Percentiles rank a stretch among this genome's conserved stretches.
phyloP scores from a whole-genome alignment of 2,329 filamentous ascomycete species.

The Microcyclospora tardicrescens region DNA sequence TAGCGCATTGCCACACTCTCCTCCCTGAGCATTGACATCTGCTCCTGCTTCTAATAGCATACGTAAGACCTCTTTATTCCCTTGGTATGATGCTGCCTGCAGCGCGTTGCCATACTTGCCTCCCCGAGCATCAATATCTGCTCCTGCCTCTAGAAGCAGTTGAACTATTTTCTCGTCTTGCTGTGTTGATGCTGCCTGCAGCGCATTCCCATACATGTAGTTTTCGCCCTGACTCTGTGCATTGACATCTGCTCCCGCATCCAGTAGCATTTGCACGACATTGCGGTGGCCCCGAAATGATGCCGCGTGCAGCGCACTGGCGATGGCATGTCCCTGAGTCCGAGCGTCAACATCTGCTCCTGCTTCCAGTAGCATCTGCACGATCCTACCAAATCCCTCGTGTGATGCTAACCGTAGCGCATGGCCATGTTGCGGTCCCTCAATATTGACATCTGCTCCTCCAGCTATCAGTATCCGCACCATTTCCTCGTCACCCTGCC shows the following conservation, averaged over 20 bases:
- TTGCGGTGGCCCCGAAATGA: slow-evolving; percentile 3
- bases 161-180: slow-evolving; percentile 3
- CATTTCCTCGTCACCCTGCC: slow-evolving; percentile 1
- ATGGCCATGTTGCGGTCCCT: slow-evolving; percentile 2
- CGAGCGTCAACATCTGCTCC: slow-evolving; percentile 9
- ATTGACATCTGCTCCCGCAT: slow-evolving; percentile 5
- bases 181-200: slow-evolving; percentile 4
- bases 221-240: slow-evolving; percentile 2
- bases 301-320: slow-evolving; percentile 7
- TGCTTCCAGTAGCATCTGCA: slow-evolving; percentile 6
- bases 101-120: slow-evolving; percentile 7
- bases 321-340: neutral
- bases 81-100: slow-evolving; percentile 5
- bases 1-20: slow-evolving; percentile 1
- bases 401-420: slow-evolving; percentile 4
- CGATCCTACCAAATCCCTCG: slow-evolving; percentile 2
- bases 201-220: slow-evolving; percentile 5
- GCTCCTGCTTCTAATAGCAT: slow-evolving; percentile 7
- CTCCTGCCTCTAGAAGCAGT: slow-evolving; percentile 5
- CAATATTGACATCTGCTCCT: slow-evolving; percentile 2
- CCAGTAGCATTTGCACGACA: slow-evolving; percentile 6
- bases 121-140: slow-evolving; percentile 5
- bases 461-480: slow-evolving; percentile 2
- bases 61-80: slow-evolving; percentile 4
- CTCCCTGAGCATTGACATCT: slow-evolving; percentile 4